phyloP scores from a whole-genome alignment of 305 asterid genomes.

The Fraxinus latifolia region DNA sequence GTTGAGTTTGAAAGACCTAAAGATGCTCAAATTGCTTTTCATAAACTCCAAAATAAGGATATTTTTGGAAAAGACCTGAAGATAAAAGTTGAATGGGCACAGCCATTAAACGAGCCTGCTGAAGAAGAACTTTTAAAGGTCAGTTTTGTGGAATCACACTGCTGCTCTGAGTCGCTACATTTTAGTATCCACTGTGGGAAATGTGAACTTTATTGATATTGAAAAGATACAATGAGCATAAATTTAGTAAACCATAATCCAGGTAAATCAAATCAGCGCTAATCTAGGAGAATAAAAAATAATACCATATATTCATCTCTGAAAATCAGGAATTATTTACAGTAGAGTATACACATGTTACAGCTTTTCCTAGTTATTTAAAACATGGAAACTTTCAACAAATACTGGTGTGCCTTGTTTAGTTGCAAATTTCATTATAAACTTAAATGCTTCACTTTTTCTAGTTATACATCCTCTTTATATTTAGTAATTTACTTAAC shows the following conservation, averaged over 20 bases:
- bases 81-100: constrained; percentile 68
- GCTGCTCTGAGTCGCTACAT: constrained; percentile 11
- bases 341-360: neutral
- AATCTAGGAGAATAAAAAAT: neutral
- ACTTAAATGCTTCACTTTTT: neutral
- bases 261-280: neutral
- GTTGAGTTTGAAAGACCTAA: constrained; percentile 63
- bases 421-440: neutral
- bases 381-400: neutral
- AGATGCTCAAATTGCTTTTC: constrained; percentile 66
- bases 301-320: neutral
- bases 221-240: neutral
- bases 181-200: neutral
- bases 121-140: constrained; percentile 68
- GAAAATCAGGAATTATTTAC: neutral
- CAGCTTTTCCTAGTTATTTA: neutral
- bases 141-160: constrained; percentile 26
- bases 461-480: neutral
- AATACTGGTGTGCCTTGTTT: neutral
- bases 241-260: neutral
- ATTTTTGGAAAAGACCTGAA: constrained; percentile 41
- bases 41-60: constrained; percentile 55
- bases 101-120: constrained; percentile 51
- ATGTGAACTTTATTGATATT: neutral
- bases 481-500: neutral